Base-by-base conservation (phyloP, 495 filamentous ascomycete species). In the Cudoniella acicularis region DNA sequence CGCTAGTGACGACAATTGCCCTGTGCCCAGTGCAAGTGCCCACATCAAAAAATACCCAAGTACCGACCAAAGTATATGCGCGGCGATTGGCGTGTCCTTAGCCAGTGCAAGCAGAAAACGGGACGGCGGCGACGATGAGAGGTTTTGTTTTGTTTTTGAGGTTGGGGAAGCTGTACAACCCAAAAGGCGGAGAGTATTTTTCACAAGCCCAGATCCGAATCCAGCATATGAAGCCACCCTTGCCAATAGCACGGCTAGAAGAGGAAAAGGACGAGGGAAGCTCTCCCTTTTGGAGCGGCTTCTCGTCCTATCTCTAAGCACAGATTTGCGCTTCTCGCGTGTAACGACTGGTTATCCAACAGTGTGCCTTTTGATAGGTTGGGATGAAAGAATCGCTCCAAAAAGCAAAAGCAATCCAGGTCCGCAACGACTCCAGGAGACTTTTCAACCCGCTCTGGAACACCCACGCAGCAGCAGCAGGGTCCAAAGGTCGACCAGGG, bases 1-100 rank as follows among this genome's bases (percentile, higher is more conserved):
- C 56, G 56, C 49, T 54, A 60, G 57, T 54, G 57, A 60, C 57
- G 50, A 60, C 41, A 21, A 43, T 24, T 54, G n/a, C 2, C 16
- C 26, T 25, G n/a, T 4, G 30, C 6, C 30, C 30, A 36, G 30
- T 36, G 18, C 17, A 51, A 51, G 23, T 16, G 11, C 30, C 30
- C 30, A 36, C 30, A 13, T 36, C 30, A 36, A 36, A 36, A 36
- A 36, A 13, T 4, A 6, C 6, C 4, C 30, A 13, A 13, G 30
- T 6, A 36, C 30, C 13, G 6, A 6, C 4, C 30, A 36, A 36
- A 13, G n/a, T n/a, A n/a, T n/a, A n/a, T n/a, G n/a, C n/a, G n/a
- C n/a, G 4, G 30, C 30, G 30, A 36, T 36, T 36, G 30, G 30
- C 30, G 30, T 36, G 30, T 36, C 30, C 30, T 36, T 36, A 6